Evolutionary conservation across 106 monocot genomes (phyloP), one percentile per base, ranked within the genome.

Genomic region (Platanthera zijinensis): DNA sequence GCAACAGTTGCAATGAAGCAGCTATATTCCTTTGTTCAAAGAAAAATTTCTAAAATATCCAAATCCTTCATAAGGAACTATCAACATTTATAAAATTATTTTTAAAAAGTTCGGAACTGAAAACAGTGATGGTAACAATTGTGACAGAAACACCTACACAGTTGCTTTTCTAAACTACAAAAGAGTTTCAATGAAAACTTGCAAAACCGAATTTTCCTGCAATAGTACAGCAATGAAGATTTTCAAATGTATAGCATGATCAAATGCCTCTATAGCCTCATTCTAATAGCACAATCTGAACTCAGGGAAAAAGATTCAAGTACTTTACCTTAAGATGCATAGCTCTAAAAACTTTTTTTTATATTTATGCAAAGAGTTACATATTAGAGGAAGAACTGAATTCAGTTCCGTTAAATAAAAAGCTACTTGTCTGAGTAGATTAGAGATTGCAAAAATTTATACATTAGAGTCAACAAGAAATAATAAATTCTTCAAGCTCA

Each of bases 241-340:
- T 63, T 63, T 25, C 30, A 69, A 45, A 11, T 69, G 69, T 46
- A 13, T 8, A 69, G 69, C 22, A 46, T 69, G 69, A 69, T 69
- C 17, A 63, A 63, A 63, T 21, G 22, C 62, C 21, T 21, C 62
- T 19, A 59, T 7, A 59, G 15, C 19, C 15, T 67, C 30, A 22
- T 30, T 10, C 5, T 67, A 67, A 67, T 32, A 48, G 5, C 4
- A 48, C 48, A 48, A 17, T 12, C 14, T 70, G 17, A 46, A 70
- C 46, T 48, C 17, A 0, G 10, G 17, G 47, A 70, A 66, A 53
- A 66, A 32, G 30, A 66, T 10, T 66, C 8, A 61, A 19, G 21
- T 21, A 61, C n/a, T 61, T 18, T 21, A 61, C 6, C 59, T 61
- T 18, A 61, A 7, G n/a, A 61, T 19, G 8, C 59, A 61, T 61